Conservation (phyloP, 768 basidiomycete genomes). For the Multifurca ochricompacta region DNA sequence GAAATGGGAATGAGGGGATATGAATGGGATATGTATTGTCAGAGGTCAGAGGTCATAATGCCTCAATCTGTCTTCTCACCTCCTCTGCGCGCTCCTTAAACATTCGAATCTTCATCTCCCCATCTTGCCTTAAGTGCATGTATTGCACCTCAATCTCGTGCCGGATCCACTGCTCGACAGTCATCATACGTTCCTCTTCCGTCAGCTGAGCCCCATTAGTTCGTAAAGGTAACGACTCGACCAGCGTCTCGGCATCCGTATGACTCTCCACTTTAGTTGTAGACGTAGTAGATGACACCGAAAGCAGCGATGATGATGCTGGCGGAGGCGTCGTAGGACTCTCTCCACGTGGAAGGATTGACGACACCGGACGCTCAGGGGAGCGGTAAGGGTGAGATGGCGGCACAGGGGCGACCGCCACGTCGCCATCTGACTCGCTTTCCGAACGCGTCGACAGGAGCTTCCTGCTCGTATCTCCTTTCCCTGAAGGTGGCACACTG, state of each 20-base stretch:
- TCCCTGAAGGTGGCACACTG: background rate
- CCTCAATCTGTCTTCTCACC: constrained; percentile 30
- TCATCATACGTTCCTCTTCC: constrained; percentile 67
- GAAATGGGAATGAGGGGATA: background rate
- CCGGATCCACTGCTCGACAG: constrained; percentile 77
- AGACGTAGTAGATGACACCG: constrained; percentile 14
- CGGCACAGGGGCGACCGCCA: background rate
- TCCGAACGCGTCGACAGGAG: background rate
- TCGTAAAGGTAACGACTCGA: constrained; percentile 23
- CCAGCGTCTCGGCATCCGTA: constrained; percentile 21
- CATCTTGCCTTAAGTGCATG: constrained; percentile 48
- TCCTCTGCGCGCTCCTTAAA: constrained; percentile 40
- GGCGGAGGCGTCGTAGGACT: constrained; percentile 15
- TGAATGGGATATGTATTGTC: background rate
- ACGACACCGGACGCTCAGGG: background rate
- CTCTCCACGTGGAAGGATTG: background rate
- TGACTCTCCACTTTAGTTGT: constrained; percentile 14
- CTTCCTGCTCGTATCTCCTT: background rate
- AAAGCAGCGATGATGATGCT: constrained; percentile 13
- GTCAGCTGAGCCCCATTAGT: constrained; percentile 32
- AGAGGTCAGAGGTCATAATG: constrained; percentile 15
- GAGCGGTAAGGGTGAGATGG: background rate
- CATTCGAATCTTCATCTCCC: constrained; percentile 39
- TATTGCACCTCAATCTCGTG: constrained; percentile 66
- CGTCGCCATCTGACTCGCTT: background rate